phyloP scores from a whole-genome alignment of 495 filamentous ascomycete species.

The Venustampulla echinocandica region DNA sequence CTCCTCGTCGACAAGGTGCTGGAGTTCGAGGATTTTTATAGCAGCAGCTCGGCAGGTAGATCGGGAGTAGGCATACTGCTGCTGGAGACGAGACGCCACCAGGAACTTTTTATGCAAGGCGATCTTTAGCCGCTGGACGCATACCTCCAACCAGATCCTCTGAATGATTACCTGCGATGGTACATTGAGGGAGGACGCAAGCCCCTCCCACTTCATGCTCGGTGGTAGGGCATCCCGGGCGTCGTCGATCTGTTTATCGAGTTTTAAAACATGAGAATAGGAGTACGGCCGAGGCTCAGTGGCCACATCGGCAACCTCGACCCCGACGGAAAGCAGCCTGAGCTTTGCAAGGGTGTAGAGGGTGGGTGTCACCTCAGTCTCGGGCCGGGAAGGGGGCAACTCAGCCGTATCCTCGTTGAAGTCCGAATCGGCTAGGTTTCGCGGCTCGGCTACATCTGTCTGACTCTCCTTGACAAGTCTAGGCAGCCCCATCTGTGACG shows the following conservation, averaged over 20 bases:
- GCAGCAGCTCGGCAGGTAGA: slow-evolving; percentile 22
- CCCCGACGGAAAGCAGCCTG: slow-evolving; percentile 27
- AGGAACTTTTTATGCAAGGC: slow-evolving; percentile 28
- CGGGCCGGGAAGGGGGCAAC: slow-evolving; percentile 64
- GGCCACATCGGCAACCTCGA: slow-evolving; percentile 33
- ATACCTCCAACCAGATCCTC: slow-evolving; percentile 25
- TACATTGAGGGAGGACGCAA: slow-evolving; percentile 1
- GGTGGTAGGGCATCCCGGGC: slow-evolving; percentile 1
- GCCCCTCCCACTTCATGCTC: slow-evolving; percentile 4
- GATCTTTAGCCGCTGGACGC: slow-evolving; percentile 20
- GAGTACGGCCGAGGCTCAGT: slow-evolving; percentile 20
- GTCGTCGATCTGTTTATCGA: slow-evolving; percentile 5
- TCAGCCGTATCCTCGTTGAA: slow-evolving; percentile 65
- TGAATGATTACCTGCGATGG: slow-evolving; percentile 19
- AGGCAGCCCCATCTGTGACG: slow-evolving; percentile 78
- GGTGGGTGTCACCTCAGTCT: slow-evolving; percentile 68
- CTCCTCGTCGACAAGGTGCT: slow-evolving; percentile 26
- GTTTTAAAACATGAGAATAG: slow-evolving; percentile 9
- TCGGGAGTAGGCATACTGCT: slow-evolving; percentile 24
- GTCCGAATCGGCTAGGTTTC: slow-evolving; percentile 87
- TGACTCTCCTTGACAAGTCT: slow-evolving; percentile 73
- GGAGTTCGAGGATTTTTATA: slow-evolving; percentile 23
- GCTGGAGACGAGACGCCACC: slow-evolving; percentile 10
- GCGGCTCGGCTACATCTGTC: slow-evolving; percentile 75
- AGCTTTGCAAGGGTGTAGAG: slow-evolving; percentile 32